Percentiles rank a stretch among this genome's conserved stretches.
Conservation (phyloP, 2,329 filamentous ascomycete species). For the Paraphaeosphaeria minitans region DNA sequence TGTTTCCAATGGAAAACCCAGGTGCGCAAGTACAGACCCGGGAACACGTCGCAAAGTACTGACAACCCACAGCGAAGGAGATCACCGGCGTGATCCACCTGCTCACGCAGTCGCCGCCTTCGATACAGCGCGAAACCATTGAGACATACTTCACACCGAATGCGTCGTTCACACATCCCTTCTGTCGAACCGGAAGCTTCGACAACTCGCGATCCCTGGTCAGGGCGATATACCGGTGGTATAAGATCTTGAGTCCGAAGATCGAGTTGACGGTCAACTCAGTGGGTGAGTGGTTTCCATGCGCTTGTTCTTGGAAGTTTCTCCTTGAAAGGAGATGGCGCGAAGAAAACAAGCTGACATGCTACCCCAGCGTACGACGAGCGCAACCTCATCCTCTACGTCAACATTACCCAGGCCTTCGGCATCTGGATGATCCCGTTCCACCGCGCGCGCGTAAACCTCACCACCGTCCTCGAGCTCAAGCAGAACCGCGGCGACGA, state of each 20-base stretch:
- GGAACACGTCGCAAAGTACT: constrained; percentile 2
- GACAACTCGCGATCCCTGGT: constrained; percentile 70
- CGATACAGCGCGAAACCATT: constrained; percentile 68
- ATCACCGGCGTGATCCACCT: constrained; percentile 69
- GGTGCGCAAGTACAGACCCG: constrained; percentile 18
- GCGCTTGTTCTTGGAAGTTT: not conserved
- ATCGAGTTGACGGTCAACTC: constrained; percentile 71
- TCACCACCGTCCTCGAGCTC: constrained; percentile 72
- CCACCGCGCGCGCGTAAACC: constrained; percentile 68
- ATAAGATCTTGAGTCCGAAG: constrained; percentile 78
- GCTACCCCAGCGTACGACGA: constrained; percentile 67
- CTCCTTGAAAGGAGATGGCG: not conserved
- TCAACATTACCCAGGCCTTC: constrained; percentile 76
- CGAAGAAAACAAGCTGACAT: constrained; percentile 4
- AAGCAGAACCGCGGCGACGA: constrained; percentile 49
- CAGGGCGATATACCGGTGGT: constrained; percentile 70
- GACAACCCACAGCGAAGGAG: constrained; percentile 55
- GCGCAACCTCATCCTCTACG: constrained; percentile 69
- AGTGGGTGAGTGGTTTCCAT: constrained; percentile 50
- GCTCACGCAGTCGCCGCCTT: constrained; percentile 70
- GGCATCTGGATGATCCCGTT: constrained; percentile 78
- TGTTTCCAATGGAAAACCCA: constrained; percentile 35
- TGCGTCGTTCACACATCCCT: constrained; percentile 77
- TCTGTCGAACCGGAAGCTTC: constrained; percentile 69
- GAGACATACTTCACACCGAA: constrained; percentile 74